phyloP scores from a whole-genome alignment of 257 asterid species.

The Solanum lycopersicoides region DNA sequence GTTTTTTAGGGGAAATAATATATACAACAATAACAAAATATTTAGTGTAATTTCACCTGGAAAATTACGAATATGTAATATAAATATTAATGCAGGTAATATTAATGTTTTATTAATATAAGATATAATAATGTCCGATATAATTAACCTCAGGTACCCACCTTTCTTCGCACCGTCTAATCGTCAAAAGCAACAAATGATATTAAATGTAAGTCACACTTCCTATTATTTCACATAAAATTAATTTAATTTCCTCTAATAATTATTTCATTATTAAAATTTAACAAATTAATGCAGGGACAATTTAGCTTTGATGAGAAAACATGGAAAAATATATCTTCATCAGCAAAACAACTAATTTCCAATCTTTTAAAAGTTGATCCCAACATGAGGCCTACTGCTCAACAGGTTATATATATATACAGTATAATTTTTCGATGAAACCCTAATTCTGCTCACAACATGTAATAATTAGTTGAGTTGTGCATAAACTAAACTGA shows the following conservation, averaged over 20 bases:
- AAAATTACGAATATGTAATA: too few species aligned
- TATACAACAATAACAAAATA: too few species aligned
- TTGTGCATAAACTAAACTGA: neutral
- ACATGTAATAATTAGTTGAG: neutral
- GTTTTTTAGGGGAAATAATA: neutral
- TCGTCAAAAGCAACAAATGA: constrained; percentile 73
- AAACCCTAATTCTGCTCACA: neutral
- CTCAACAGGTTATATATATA: constrained; percentile 35
- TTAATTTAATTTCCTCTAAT: neutral
- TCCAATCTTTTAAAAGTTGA: constrained; percentile 60
- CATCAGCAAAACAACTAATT: constrained; percentile 63
- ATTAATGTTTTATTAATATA: neutral
- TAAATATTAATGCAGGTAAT: neutral
- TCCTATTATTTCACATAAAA: neutral
- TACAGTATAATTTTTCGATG: neutral
- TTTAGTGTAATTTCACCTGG: too few species aligned
- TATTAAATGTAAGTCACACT: constrained; percentile 34
- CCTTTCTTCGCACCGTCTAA: constrained; percentile 71
- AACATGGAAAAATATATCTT: constrained; percentile 82
- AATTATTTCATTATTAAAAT: neutral
- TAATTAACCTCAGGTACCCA: constrained; percentile 41
- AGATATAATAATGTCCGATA: neutral
- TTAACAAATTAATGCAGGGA: constrained; percentile 28
- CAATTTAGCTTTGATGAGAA: constrained; percentile 72
- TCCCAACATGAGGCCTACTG: constrained; percentile 62